Evolutionary conservation across 2,329 filamentous ascomycete species (phyloP).

Genomic region (Helotiales sp.): DNA sequence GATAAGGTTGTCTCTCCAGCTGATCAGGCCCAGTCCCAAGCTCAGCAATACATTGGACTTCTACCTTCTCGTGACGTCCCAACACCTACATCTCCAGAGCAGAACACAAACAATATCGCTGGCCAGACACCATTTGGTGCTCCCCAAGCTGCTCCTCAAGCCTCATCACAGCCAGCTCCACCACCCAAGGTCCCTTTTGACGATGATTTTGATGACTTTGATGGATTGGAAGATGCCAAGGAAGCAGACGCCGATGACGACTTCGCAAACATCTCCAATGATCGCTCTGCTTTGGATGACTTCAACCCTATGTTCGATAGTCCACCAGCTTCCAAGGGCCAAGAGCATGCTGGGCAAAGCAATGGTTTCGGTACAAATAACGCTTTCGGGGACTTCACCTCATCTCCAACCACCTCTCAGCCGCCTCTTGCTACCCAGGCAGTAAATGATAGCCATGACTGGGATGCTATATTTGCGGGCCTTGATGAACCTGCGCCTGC

Average conservation of each 20-base stretch:
- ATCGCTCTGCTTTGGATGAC: constrained; percentile 68
- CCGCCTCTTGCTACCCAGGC: constrained; percentile 36
- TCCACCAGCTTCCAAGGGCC: constrained; percentile 35
- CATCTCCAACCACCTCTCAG: constrained; percentile 45
- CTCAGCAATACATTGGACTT: constrained; percentile 52
- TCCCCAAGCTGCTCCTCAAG: constrained; percentile 24
- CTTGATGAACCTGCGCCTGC: constrained; percentile 51
- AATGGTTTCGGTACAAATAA: constrained; percentile 29
- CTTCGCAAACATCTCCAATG: constrained; percentile 68
- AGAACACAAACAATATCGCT: constrained; percentile 29
- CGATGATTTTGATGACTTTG: constrained; percentile 79
- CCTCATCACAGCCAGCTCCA: constrained; percentile 35
- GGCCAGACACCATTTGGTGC: constrained; percentile 27
- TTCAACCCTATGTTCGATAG: constrained; percentile 84
- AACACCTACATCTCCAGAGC: constrained; percentile 27
- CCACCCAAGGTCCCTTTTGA: constrained; percentile 60
- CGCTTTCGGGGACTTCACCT: constrained; percentile 47
- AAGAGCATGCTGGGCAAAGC: constrained; percentile 27
- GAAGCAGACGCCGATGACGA: constrained; percentile 79
- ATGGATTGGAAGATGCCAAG: constrained; percentile 80
- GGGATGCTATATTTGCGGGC: constrained; percentile 91
- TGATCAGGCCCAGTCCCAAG: constrained; percentile 48
- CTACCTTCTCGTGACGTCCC: constrained; percentile 54
- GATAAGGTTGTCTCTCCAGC: constrained; percentile 42
- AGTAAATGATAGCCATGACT: constrained; percentile 67